Conservation (phyloP, 768 basidiomycete genomes). For the Wakefieldia striispora region DNA sequence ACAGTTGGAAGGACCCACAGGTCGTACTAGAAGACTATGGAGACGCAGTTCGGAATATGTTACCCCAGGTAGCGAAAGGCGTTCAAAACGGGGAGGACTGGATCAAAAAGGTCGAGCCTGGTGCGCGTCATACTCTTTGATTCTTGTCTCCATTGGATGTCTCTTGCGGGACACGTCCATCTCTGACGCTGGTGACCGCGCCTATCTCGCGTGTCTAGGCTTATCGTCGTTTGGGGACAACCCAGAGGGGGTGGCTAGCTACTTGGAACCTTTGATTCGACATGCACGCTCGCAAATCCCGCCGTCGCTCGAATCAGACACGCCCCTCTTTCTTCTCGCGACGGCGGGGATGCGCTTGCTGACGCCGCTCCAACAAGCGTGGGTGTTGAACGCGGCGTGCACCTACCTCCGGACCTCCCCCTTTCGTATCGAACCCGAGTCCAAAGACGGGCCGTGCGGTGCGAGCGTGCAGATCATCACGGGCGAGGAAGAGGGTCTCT, state of each 20-base stretch:
- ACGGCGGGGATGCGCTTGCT: slow-evolving; percentile 97
- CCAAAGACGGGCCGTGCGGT: slow-evolving; percentile 79
- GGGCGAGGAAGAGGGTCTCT: slow-evolving; percentile 97
- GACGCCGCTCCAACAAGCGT: slow-evolving; percentile 60
- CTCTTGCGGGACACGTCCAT: neutral
- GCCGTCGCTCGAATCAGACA: slow-evolving; percentile 77
- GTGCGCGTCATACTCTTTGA: slow-evolving; percentile 45
- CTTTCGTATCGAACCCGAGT: slow-evolving; percentile 72
- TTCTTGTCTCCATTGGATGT: no score
- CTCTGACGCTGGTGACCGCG: neutral
- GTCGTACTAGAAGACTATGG: slow-evolving; percentile 52
- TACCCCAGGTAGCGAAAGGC: slow-evolving; percentile 92
- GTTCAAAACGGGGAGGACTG: slow-evolving; percentile 77
- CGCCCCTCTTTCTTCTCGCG: slow-evolving; percentile 91
- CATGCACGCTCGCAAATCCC: slow-evolving; percentile 85
- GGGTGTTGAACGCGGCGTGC: slow-evolving; percentile 77
- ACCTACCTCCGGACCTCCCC: slow-evolving; percentile 67
- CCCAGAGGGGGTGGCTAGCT: slow-evolving; percentile 65
- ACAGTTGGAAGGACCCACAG: slow-evolving; percentile 91
- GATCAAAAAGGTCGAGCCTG: slow-evolving; percentile 92
- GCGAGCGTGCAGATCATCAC: slow-evolving; percentile 91
- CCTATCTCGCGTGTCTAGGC: slow-evolving; percentile 47
- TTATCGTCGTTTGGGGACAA: slow-evolving; percentile 78
- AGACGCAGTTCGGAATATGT: slow-evolving; percentile 45
- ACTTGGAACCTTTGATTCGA: slow-evolving; percentile 78